These are phyloP conservation scores for Nothophoma quercina DNA, from an alignment of 2,329 filamentous ascomycete genomes.

Conservation along the genomic window DNA sequence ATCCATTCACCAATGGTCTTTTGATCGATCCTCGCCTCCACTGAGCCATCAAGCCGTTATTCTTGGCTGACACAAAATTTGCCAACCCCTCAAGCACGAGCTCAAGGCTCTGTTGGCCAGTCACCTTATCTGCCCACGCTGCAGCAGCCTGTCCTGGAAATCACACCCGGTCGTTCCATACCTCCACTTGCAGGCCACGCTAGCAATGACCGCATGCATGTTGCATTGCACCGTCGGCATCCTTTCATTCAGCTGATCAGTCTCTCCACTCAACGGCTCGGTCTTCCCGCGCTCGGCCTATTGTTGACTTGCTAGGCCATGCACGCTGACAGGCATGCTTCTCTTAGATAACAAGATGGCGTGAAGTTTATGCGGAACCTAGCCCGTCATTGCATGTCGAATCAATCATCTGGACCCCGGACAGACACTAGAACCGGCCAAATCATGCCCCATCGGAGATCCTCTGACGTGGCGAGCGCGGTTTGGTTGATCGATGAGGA, in stretches of 20 bases:
- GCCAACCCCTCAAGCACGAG: constrained; percentile 37
- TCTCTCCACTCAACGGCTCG: constrained; percentile 49
- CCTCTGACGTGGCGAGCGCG: constrained; percentile 61
- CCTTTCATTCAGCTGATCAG: constrained; percentile 51
- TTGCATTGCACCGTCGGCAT: constrained; percentile 47
- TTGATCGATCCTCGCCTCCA: constrained; percentile 36
- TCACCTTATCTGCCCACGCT: constrained; percentile 58
- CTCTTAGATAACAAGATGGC: constrained; percentile 52
- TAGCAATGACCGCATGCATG: constrained; percentile 49
- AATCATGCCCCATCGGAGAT: constrained; percentile 58
- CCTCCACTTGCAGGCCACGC: constrained; percentile 44
- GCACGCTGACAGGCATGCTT: constrained; percentile 53
- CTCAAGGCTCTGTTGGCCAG: constrained; percentile 52
- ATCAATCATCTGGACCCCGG: constrained; percentile 53
- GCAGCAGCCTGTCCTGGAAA: constrained; percentile 48
- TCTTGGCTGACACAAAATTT: constrained; percentile 45
- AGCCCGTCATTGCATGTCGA: constrained; percentile 54
- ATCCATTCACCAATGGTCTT: constrained; percentile 35
- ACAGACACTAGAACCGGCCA: constrained; percentile 56
- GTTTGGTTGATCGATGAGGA: constrained; percentile 53
- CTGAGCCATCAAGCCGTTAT: constrained; percentile 31
- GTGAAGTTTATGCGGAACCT: constrained; percentile 54
- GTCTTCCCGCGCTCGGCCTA: constrained; percentile 49
- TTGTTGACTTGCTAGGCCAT: constrained; percentile 51
- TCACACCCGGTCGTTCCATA: constrained; percentile 48